Evolutionary conservation across 345 rosid genomes (phyloP), one percentile per base, ranked within the genome.

Genomic region (Lepidium aucheri): DNA sequence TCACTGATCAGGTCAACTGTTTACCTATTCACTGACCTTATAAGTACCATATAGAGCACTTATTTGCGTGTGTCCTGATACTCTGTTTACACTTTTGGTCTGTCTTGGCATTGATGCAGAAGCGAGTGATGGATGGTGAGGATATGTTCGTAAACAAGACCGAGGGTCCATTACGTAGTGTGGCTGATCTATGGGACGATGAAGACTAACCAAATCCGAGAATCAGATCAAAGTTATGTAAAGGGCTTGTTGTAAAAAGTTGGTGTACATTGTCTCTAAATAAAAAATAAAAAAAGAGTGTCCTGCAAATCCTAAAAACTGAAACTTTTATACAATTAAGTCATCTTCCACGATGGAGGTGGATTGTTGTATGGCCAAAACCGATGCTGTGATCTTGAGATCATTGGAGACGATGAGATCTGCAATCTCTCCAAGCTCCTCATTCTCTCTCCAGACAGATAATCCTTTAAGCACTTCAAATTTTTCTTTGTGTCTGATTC

Each of bases 121-220:
- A 47, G 49, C 77, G 84, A 63, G 84, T 81, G 42, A 8, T 83
- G 28, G 79, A 76, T 32, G 87, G 85, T 7, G 87, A 63, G 66
- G 77, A 80, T 10, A 14, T 80, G 8, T 77, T 79, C 28, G 85
- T 77, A 17, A 81, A 77, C 76, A 69, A 77, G 72, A 69, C 38
- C 0, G 69, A 49, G 0, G 85, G 87, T 9, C 84, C 85, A 9
- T 76, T 76, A 65, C 74, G 68, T 12, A 76, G 80, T 7, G 83
- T 77, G 46, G 91, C 84, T 6, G 85, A 80, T 54, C 60, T 82
- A 20, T 86, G 84, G 88, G 91, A 84, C 60, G 71, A 79, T 51
- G 88, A 78, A 69, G 84, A 77, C 60, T 77, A 71, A 77, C 9
- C 30, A 12, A 61, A 52, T 0, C 18, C 32, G 4, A 43, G 15